Percentiles rank a stretch among this genome's conserved stretches.
Conservation (phyloP, 78 protist species). For the Dictyostelium firmibasis region DNA sequence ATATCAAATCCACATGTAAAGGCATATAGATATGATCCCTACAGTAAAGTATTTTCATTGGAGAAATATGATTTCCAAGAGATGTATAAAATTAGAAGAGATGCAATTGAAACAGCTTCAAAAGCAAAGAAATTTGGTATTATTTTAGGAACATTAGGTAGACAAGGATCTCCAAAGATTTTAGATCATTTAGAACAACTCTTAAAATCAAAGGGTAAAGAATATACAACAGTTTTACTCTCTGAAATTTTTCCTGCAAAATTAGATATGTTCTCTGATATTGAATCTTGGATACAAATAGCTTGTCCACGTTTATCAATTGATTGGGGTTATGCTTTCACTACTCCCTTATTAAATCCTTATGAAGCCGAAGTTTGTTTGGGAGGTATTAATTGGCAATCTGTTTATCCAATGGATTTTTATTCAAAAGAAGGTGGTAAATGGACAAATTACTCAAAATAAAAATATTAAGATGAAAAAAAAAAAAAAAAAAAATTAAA, state of each 20-base stretch:
- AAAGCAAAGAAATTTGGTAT: slow-evolving; percentile 63
- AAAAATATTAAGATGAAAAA: background rate
- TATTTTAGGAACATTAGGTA: slow-evolving; percentile 96
- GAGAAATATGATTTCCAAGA: slow-evolving; percentile 88
- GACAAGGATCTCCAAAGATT: slow-evolving; percentile 94
- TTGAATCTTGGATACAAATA: slow-evolving; percentile 94
- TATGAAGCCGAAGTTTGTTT: slow-evolving; percentile 96
- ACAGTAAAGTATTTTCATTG: slow-evolving; percentile 82
- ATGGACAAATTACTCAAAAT: slow-evolving; percentile 88
- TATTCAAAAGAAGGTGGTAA: slow-evolving; percentile 91
- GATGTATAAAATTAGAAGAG: slow-evolving; percentile 82
- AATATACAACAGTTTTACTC: slow-evolving; percentile 56
- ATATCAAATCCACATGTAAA: slow-evolving; percentile 95
- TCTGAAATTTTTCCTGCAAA: slow-evolving; percentile 94
- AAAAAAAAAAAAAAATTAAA: background rate
- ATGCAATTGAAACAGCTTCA: slow-evolving; percentile 73
- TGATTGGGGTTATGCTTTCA: slow-evolving; percentile 98
- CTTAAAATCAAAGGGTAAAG: slow-evolving; percentile 21
- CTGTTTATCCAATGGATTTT: slow-evolving; percentile 96
- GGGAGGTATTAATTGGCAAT: slow-evolving; percentile 84
- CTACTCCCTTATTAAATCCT: slow-evolving; percentile 91
- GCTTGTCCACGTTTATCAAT: slow-evolving; percentile 99
- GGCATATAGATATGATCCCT: slow-evolving; percentile 95
- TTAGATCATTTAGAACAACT: slow-evolving; percentile 80
- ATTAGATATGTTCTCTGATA: slow-evolving; percentile 85